phyloP scores from a whole-genome alignment of 371 early-diverging fungal genomes.

The Mortierella sp. region DNA sequence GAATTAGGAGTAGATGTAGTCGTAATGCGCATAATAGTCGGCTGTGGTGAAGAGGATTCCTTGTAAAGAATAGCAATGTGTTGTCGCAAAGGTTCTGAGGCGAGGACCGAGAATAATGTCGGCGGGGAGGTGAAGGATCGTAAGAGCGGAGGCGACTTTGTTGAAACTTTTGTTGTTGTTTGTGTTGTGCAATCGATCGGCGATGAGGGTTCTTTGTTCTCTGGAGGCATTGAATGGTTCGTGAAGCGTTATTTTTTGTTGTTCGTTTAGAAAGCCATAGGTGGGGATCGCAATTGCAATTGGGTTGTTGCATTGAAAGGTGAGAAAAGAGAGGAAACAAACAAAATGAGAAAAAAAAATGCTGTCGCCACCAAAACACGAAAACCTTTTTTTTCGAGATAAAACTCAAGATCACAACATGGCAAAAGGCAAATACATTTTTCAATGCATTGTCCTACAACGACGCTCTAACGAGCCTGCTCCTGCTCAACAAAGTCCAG shows the following conservation, averaged over 20 bases:
- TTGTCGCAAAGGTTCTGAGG: slow-evolving; percentile 30
- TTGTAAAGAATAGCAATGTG: slow-evolving; percentile 29
- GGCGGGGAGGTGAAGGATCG: slow-evolving; percentile 12
- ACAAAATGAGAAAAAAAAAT: neutral
- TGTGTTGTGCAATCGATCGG: neutral
- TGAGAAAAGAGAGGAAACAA: neutral
- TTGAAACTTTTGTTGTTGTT: neutral
- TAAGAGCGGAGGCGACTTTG: no score
- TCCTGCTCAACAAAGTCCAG: slow-evolving; percentile 78
- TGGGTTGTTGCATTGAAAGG: neutral
- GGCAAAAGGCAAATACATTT: neutral
- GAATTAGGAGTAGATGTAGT: neutral
- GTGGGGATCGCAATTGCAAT: neutral
- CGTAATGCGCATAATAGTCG: slow-evolving; percentile 18
- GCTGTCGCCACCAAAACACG: neutral
- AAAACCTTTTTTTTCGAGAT: neutral
- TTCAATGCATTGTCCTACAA: neutral
- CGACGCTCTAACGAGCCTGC: slow-evolving; percentile 29
- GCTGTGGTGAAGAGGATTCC: neutral
- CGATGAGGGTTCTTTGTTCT: slow-evolving; percentile 7
- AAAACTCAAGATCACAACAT: neutral
- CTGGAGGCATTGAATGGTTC: slow-evolving; percentile 16
- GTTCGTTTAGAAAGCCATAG: neutral
- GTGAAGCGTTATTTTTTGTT: neutral
- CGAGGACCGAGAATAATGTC: slow-evolving; percentile 21